A percentile compares a stretch with the other conserved stretches of the same genome.
Evolutionary conservation across 441 rosid genomes (phyloP).

Genomic region (Euphorbia corollata): DNA sequence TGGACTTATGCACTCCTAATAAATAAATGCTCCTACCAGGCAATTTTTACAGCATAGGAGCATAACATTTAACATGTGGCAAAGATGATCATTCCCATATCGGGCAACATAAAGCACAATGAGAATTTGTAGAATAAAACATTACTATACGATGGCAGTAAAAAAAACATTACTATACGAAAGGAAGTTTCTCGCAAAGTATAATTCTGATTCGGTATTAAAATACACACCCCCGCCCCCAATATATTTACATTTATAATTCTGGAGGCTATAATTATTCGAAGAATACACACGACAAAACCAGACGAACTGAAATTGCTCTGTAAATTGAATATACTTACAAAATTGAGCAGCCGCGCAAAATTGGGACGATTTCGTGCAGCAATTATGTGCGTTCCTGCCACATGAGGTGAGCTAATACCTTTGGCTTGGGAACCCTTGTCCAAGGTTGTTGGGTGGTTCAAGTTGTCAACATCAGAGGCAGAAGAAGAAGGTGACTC

Average conservation of each 20-base stretch:
- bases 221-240: not conserved
- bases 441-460: constrained; percentile 61
- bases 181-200: not conserved
- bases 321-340: constrained; percentile 42
- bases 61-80: not conserved
- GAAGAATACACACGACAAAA: not conserved
- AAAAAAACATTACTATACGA: not conserved
- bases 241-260: constrained; percentile 5
- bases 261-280: not conserved
- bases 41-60: constrained; percentile 4
- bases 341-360: constrained; percentile 62
- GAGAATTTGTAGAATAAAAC: not conserved
- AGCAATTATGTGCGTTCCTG: constrained; percentile 56
- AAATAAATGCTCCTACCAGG: not conserved
- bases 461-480: constrained; percentile 89
- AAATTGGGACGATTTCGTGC: constrained; percentile 56
- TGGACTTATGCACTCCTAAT: not conserved
- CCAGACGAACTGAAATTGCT: constrained; percentile 3
- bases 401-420: constrained; percentile 60
- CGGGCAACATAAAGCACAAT: not conserved
- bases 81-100: not conserved
- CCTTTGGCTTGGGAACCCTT: constrained; percentile 59
- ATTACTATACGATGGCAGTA: too few relatives aligned
- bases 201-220: constrained; percentile 2
- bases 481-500: constrained; percentile 99